phyloP scores from a whole-genome alignment of 768 basidiomycete genomes.

The Tylopilus rubrobrunneus region DNA sequence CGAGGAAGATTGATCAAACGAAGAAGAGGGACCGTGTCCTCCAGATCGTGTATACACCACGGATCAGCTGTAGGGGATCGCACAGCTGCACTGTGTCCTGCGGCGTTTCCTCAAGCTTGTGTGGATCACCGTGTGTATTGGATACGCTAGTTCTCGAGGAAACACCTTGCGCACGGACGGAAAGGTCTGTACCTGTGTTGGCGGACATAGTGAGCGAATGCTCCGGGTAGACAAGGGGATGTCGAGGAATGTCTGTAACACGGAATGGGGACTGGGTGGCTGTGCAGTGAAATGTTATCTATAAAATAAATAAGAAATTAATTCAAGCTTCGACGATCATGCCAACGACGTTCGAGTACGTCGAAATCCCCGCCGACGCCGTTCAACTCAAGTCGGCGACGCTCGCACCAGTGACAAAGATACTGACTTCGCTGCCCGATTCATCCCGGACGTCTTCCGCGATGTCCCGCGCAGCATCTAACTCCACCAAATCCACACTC shows the following conservation, averaged over 20 bases:
- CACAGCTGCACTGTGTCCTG: constrained; percentile 19
- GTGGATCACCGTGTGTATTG: neutral
- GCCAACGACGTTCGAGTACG: constrained; percentile 37
- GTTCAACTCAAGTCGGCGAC: constrained; percentile 30
- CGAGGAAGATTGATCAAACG: neutral
- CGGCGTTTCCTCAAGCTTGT: constrained; percentile 9
- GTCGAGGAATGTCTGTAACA: constrained; percentile 27
- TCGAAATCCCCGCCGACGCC: constrained; percentile 39
- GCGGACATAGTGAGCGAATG: constrained; percentile 31
- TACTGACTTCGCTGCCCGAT: constrained; percentile 39
- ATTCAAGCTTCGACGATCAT: neutral
- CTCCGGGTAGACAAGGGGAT: constrained; percentile 30
- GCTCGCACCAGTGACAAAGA: constrained; percentile 37
- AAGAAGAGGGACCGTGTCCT: constrained; percentile 24
- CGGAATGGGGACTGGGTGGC: constrained; percentile 1
- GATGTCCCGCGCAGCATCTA: neutral
- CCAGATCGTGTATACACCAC: constrained; percentile 57
- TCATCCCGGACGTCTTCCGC: constrained; percentile 8
- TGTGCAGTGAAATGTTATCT: neutral
- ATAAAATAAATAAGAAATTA: neutral
- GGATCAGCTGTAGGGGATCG: constrained; percentile 24
- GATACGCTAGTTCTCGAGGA: constrained; percentile 24
- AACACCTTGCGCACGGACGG: constrained; percentile 28
- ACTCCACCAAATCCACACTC: constrained; percentile 31
- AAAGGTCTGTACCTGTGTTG: constrained; percentile 32